Evolutionary conservation across 2,329 filamentous ascomycete genomes (phyloP).

Genomic region (Pseudopithomyces maydicus): DNA sequence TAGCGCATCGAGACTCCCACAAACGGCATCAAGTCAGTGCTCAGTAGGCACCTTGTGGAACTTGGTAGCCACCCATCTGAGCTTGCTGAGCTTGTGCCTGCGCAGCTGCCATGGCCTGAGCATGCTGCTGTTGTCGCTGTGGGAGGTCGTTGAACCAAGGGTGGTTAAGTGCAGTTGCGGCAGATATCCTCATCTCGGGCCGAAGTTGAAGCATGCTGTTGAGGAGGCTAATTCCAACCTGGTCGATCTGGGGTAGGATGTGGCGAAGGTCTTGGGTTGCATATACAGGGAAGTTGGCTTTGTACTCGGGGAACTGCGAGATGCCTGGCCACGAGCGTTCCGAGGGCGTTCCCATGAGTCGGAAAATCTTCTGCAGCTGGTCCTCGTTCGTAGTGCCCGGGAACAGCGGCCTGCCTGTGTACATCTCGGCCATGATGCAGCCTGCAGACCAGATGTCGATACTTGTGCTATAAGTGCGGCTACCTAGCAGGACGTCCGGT

Average conservation of each 20-base stretch:
- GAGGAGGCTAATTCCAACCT: constrained; percentile 82
- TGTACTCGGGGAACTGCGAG: constrained; percentile 95
- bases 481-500: constrained; percentile 91
- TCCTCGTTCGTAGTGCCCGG: constrained; percentile 98
- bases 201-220: constrained; percentile 90
- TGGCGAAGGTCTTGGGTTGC: constrained; percentile 86
- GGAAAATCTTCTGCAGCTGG: constrained; percentile 95
- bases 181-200: constrained; percentile 89
- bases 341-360: constrained; percentile 96
- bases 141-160: constrained; percentile 87
- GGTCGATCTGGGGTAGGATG: constrained; percentile 90
- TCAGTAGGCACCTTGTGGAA: constrained; percentile 47
- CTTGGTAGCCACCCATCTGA: constrained; percentile 45
- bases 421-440: constrained; percentile 99
- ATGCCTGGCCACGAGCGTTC: constrained; percentile 97
- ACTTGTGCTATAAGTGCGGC: constrained; percentile 97
- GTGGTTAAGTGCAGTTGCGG: constrained; percentile 83
- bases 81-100: constrained; percentile 44
- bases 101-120: constrained; percentile 36
- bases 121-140: constrained; percentile 51
- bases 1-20: background rate
- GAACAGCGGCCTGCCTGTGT: constrained; percentile 92
- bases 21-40: background rate
- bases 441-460: constrained; percentile 99
- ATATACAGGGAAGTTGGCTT: constrained; percentile 91